A percentile compares a stretch with the other conserved stretches of the same genome.
Evolutionary conservation across 1,284 basidiomycete species (phyloP).

Genomic region (Ceratobasidium sp.): DNA sequence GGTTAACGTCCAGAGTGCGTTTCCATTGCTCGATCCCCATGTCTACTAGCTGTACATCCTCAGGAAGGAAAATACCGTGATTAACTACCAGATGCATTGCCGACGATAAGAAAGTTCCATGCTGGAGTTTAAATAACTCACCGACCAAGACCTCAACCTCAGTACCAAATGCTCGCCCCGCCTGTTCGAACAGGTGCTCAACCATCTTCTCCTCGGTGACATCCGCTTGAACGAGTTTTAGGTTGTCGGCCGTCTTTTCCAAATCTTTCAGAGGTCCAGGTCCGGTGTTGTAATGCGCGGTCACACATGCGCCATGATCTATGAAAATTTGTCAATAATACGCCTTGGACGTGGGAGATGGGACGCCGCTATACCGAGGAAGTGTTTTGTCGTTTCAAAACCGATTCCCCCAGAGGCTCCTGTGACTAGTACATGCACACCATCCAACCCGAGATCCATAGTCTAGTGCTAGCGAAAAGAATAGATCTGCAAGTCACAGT

Average conservation of each 20-base stretch:
- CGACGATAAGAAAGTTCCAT: no score
- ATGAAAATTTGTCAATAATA: no score
- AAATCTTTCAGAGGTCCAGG: constrained; percentile 57
- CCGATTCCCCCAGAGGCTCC: constrained; percentile 75
- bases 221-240: constrained; percentile 62
- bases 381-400: constrained; percentile 61
- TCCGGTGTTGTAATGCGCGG: constrained; percentile 74
- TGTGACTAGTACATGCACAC: constrained; percentile 55
- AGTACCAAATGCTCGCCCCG: not conserved
- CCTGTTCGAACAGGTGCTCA: constrained; percentile 50
- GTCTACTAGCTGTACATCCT: constrained; percentile 60
- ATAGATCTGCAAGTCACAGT: not conserved
- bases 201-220: constrained; percentile 65
- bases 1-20: constrained; percentile 65
- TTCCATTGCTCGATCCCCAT: constrained; percentile 74
- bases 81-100: no score
- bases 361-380: constrained; percentile 64
- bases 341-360: no score
- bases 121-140: not conserved
- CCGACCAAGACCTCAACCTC: constrained; percentile 42
- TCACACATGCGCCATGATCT: constrained; percentile 75
- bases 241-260: constrained; percentile 50
- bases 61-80: constrained; percentile 64
- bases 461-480: not conserved
- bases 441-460: constrained; percentile 54